Base-by-base conservation (phyloP, 768 basidiomycete genomes). In the Tulasnella sp. region DNA sequence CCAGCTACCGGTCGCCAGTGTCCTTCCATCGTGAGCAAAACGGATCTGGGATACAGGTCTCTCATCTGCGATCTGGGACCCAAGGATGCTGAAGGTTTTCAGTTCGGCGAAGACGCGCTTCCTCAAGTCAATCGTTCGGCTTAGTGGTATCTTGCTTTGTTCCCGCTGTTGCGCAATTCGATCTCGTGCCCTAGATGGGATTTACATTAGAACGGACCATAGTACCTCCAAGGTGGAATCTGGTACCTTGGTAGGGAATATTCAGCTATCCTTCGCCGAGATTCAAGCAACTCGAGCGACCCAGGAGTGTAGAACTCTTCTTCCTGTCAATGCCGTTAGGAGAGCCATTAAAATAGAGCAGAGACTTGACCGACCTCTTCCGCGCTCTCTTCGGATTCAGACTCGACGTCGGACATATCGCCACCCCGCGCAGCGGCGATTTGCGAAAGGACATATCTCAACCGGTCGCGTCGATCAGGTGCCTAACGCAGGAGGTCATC, bases 11-110 rank as follows among this genome's bases (percentile, higher is more conserved):
- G 97, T 97, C 4, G 95, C 93, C 69, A 98, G 88, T 76, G 92
- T 87, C 80, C 93, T 84, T 82, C 91, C 92, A 82, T 98, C 93
- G 9, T 97, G 97, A 3, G 97, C 89, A 83, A 99, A 99, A 49
- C 97, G 91, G 37, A 98, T 93, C 84, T 93, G 91, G 1, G 95
- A 92, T 79, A 99, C 89, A 0, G 97, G 96, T 58, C 97, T 88
- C 79, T 97, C 96, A 82, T 98, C 97, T 74, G 96, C 97, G 79
- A 99, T 96, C 86, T 99, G 97, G 0, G 97, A 98, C 31, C 97
- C 97, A 67, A 99, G 89, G 80, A 96, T 97, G 69, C 90, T 87
- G 83, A 93, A 96, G 83, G 90, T 93, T 94, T 97, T 97, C 79
- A 99, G 91, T 79, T 95, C 91, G 1, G 87, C 85, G 80, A 94